These are phyloP conservation scores for Nidularia pulvinata DNA, from an alignment of 768 basidiomycete species.

Conservation along the genomic window DNA sequence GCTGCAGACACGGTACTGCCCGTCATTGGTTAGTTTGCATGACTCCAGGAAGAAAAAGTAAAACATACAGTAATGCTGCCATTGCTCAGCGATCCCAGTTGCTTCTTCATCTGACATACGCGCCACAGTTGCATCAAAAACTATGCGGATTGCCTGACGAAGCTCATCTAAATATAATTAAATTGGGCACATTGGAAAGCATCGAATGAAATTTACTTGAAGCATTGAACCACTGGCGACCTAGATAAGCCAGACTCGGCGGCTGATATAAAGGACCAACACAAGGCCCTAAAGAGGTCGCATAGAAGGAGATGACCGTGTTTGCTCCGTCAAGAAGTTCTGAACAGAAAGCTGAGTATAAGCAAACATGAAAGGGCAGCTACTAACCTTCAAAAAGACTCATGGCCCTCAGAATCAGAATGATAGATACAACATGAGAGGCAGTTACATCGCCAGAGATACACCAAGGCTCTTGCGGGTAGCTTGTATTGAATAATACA, in stretches of 20 bases:
- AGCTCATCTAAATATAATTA: conserved; percentile 54
- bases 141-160: conserved; percentile 69
- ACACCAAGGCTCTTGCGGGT: conserved; percentile 60
- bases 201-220: conserved; percentile 46
- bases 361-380: not conserved
- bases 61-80: conserved; percentile 62
- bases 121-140: conserved; percentile 78
- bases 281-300: conserved; percentile 61
- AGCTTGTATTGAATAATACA: conserved; percentile 35
- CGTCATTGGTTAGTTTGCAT: not conserved
- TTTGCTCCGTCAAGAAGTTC: conserved; percentile 71
- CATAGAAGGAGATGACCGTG: conserved; percentile 81
- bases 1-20: conserved; percentile 62
- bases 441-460: conserved; percentile 74
- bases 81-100: conserved; percentile 52
- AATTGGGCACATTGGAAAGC: conserved; percentile 1
- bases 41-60: not conserved
- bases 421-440: conserved; percentile 63
- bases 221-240: conserved; percentile 73
- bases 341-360: conserved; percentile 21
- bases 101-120: conserved; percentile 71
- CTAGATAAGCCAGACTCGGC: conserved; percentile 75
- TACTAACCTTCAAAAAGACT: conserved; percentile 64
- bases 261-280: conserved; percentile 62
- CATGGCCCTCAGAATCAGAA: conserved; percentile 68